These are phyloP conservation scores for Paraconiothyrium sp. DNA, from an alignment of 2,329 filamentous ascomycete species.

Conservation along the genomic window DNA sequence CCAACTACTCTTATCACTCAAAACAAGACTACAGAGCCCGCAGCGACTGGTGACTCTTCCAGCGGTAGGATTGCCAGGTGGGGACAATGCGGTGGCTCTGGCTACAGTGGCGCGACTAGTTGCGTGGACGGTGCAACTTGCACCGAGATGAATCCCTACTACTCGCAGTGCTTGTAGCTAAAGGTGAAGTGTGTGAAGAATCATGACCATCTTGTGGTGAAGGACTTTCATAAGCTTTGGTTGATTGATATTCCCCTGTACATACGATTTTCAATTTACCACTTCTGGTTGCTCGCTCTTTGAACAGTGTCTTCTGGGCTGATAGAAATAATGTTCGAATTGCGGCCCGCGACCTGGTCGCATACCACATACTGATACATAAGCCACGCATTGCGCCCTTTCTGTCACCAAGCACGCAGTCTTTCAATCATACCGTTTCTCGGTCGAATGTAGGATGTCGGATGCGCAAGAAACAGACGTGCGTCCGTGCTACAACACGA, in stretches of 20 bases:
- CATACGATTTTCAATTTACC: background rate
- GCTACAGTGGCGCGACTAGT: background rate
- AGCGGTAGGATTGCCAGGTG: background rate
- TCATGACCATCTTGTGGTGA: too few relatives aligned
- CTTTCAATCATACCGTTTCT: too few relatives aligned
- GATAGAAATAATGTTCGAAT: too few relatives aligned
- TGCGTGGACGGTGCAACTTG: slow-evolving; percentile 51
- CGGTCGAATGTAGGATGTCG: too few relatives aligned
- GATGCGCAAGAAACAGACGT: too few relatives aligned
- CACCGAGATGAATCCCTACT: slow-evolving; percentile 55
- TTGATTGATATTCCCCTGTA: background rate
- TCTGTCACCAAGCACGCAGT: too few relatives aligned
- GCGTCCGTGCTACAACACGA: background rate
- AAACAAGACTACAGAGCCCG: background rate
- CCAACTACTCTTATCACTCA: slow-evolving; percentile 2
- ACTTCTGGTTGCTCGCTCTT: background rate
- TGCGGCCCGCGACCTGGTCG: too few relatives aligned
- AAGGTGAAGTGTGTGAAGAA: background rate
- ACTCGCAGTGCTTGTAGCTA: slow-evolving; percentile 56
- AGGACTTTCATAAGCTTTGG: too few relatives aligned
- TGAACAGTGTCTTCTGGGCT: background rate
- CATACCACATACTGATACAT: too few relatives aligned
- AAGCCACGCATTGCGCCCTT: too few relatives aligned
- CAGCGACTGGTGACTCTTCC: background rate
- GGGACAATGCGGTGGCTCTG: slow-evolving; percentile 3